Evolutionary conservation across 768 basidiomycete genomes (phyloP).

Genomic region (Amanita muscaria): DNA sequence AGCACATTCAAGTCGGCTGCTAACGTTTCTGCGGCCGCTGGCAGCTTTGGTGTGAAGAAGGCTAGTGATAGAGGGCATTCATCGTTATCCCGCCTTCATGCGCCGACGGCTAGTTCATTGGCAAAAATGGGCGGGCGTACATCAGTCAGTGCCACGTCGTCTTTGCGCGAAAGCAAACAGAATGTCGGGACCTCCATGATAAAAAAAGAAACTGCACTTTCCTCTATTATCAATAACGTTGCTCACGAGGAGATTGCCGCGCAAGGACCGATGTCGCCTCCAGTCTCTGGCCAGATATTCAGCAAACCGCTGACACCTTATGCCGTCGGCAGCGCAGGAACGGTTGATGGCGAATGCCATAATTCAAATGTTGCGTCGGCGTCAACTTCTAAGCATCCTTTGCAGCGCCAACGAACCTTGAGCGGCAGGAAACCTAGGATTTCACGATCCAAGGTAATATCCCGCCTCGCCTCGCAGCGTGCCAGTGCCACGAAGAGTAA

Average conservation of each 20-base stretch:
- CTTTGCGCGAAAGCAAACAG: constrained; percentile 9
- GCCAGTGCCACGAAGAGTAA: constrained; percentile 16
- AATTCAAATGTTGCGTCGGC: background rate
- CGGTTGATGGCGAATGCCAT: background rate
- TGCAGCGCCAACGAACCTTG: constrained; percentile 14
- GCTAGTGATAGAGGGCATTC: constrained; percentile 11
- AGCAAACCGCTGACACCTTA: background rate
- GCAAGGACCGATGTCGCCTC: background rate
- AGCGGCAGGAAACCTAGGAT: constrained; percentile 63
- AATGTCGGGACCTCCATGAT: constrained; percentile 5
- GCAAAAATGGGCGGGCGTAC: constrained; percentile 39
- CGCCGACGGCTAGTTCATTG: constrained; percentile 71
- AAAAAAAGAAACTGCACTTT: constrained; percentile 16
- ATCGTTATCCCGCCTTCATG: constrained; percentile 42
- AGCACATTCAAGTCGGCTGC: constrained; percentile 18
- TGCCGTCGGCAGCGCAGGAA: too few relatives aligned
- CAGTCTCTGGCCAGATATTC: background rate
- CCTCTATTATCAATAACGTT: constrained; percentile 29
- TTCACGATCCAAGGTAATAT: constrained; percentile 75
- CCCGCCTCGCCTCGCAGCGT: constrained; percentile 65
- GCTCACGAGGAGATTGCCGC: background rate
- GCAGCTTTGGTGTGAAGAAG: constrained; percentile 30
- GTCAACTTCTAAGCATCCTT: background rate
- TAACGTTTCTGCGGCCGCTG: constrained; percentile 17
- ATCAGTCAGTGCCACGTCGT: constrained; percentile 5